phyloP scores from a whole-genome alignment of 179 eudicot genomes.

The Sideroxylon spinosum region DNA sequence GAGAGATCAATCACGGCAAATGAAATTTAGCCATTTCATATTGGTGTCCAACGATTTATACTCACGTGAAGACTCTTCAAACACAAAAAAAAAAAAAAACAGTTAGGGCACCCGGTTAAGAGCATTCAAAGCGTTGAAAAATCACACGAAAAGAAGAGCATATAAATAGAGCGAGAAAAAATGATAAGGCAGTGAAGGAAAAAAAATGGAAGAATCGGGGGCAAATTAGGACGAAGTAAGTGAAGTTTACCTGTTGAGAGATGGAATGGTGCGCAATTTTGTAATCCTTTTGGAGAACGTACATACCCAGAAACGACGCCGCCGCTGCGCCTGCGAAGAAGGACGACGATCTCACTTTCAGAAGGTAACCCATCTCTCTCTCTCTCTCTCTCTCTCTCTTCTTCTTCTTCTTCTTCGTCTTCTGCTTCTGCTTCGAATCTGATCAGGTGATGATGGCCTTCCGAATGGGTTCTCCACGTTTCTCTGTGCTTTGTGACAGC shows the following conservation, averaged over 20 bases:
- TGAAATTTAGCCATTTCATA: background rate
- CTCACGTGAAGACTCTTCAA: background rate
- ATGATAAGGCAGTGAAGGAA: background rate
- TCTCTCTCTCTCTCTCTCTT: background rate
- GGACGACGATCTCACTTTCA: conserved; percentile 56
- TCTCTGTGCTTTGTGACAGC: background rate
- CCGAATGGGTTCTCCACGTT: no score
- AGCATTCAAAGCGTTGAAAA: background rate
- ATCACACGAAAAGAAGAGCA: background rate
- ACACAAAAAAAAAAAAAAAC: background rate
- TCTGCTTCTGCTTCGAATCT: background rate
- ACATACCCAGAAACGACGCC: conserved; percentile 52
- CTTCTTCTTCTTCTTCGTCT: background rate
- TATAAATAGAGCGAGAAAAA: no score
- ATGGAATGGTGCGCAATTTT: conserved; percentile 53
- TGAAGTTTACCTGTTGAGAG: conserved; percentile 48
- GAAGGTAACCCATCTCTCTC: conserved; percentile 52
- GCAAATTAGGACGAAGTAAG: background rate
- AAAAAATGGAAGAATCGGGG: background rate
- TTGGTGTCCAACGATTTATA: no score
- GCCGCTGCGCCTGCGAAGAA: conserved; percentile 66
- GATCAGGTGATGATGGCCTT: background rate
- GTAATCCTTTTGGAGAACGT: conserved; percentile 54
- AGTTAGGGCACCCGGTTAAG: conserved; percentile 5
- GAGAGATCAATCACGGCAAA: background rate